A percentile compares a stretch with the other conserved stretches of the same genome.
Conservation (phyloP, 2,329 filamentous ascomycete species). For the Fusarium zealandicum region DNA sequence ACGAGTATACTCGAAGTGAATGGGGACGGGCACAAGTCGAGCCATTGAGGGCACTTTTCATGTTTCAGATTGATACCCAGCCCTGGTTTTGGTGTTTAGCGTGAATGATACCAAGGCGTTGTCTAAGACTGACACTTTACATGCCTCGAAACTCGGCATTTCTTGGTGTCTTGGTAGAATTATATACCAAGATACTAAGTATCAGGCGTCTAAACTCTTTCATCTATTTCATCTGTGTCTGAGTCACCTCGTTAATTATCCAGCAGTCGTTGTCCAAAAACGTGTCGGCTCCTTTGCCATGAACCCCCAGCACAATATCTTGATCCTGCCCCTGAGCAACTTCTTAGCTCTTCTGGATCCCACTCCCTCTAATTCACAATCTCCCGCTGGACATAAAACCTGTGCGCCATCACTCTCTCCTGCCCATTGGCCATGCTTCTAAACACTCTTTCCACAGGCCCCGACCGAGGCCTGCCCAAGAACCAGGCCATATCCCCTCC, state of each 20-base stretch:
- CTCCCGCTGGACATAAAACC: background rate
- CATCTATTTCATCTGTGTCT: too few species aligned
- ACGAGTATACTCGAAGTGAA: slow-evolving; percentile 8
- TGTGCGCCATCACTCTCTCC: background rate
- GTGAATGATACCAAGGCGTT: too few species aligned
- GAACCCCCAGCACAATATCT: too few species aligned
- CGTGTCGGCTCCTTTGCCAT: too few species aligned
- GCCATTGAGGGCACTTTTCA: background rate
- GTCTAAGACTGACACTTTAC: too few species aligned
- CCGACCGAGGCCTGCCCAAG: background rate
- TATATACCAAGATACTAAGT: too few species aligned
- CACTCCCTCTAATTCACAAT: too few species aligned
- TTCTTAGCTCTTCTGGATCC: background rate
- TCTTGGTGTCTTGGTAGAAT: too few species aligned
- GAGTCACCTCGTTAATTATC: too few species aligned
- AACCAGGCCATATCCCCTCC: background rate
- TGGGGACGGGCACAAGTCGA: background rate
- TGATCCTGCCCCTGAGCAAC: background rate
- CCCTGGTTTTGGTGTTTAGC: background rate
- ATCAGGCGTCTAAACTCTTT: too few species aligned
- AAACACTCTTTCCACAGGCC: background rate
- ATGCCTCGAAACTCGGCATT: too few species aligned
- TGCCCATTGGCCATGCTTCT: slow-evolving; percentile 6
- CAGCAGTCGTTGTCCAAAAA: too few species aligned
- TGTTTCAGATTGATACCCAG: slow-evolving; percentile 5